Conservation (phyloP, 768 basidiomycete genomes). For the Mycena polygramma region DNA sequence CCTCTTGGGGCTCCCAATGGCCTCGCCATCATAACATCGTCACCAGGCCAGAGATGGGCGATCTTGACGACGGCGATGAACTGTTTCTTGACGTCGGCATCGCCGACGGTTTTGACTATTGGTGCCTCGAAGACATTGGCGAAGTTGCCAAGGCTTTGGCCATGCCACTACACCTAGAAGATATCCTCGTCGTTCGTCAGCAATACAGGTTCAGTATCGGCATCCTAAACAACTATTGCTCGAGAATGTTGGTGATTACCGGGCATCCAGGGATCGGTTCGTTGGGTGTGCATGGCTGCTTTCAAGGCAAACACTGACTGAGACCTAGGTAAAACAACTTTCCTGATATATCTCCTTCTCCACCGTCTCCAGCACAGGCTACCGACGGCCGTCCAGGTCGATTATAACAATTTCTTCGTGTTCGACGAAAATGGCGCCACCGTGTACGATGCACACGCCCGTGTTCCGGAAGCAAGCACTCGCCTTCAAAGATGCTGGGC, state of each 20-base stretch:
- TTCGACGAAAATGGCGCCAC: background rate
- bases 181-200: background rate
- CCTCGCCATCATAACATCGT: background rate
- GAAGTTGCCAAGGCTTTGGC: background rate
- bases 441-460: background rate
- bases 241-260: background rate
- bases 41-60: background rate
- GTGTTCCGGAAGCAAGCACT: background rate
- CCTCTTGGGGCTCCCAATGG: no score
- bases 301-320: background rate
- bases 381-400: background rate
- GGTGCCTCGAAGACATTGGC: background rate
- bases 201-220: background rate
- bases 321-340: background rate
- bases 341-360: background rate
- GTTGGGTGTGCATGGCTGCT: background rate
- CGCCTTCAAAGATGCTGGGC: background rate
- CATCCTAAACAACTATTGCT: background rate
- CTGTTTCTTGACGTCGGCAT: background rate
- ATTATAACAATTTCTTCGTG: background rate
- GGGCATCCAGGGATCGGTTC: slow-evolving; percentile 1
- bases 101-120: background rate
- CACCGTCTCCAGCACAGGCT: background rate
- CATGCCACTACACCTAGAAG: background rate
- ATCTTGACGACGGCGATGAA: background rate